These are phyloP conservation scores for Chaetomiaceae sp. DNA, from an alignment of 2,329 filamentous ascomycete species.

Conservation along the genomic window DNA sequence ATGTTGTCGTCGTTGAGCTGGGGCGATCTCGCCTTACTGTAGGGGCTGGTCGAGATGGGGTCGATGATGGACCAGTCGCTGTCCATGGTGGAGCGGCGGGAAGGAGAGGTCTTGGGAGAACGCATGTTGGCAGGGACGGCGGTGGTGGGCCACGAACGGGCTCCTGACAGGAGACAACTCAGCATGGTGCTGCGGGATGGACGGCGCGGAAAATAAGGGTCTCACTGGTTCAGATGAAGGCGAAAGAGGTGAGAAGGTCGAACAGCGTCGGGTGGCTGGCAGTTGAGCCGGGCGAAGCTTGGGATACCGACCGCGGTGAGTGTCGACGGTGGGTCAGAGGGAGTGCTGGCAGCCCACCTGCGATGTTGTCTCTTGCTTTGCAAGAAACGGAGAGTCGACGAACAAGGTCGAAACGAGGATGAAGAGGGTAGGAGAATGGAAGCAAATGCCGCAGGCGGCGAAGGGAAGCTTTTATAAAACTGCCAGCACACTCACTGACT, in stretches of 20 bases:
- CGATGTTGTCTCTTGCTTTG: no score
- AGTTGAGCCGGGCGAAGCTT: no score
- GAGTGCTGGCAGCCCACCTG: no score
- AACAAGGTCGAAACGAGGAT: no score
- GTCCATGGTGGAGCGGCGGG: not conserved
- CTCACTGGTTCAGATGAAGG: not conserved
- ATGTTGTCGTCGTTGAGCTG: slow-evolving; percentile 23
- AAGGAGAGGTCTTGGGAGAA: not conserved
- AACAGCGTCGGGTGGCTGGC: no score
- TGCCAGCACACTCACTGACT: no score
- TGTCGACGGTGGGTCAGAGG: no score
- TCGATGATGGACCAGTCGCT: slow-evolving; percentile 5
- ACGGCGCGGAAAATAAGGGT: not conserved
- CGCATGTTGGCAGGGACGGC: slow-evolving; percentile 1
- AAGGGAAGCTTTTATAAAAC: no score
- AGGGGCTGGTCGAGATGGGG: not conserved
- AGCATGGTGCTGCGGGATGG: not conserved
- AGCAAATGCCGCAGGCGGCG: no score
- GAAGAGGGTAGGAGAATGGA: no score
- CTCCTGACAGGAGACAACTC: not conserved
- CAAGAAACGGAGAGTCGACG: no score
- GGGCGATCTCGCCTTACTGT: slow-evolving; percentile 19
- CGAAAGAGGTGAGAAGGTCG: not conserved
- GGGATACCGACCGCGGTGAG: no score
- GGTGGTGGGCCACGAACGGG: not conserved